Conservation (phyloP, 208 protist genomes). For the Leishmania aethiopica region DNA sequence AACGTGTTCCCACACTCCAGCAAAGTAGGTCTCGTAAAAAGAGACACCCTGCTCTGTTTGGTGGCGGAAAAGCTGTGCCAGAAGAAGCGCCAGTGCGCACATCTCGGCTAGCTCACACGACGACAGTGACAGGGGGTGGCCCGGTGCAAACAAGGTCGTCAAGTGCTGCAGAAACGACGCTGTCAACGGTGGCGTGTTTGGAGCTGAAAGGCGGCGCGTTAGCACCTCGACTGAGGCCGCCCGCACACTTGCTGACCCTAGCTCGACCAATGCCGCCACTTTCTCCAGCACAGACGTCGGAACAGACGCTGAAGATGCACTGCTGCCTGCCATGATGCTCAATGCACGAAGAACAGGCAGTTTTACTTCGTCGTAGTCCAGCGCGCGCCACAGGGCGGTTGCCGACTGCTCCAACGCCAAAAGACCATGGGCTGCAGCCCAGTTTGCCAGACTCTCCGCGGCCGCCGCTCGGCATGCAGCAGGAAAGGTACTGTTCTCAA, state of each 20-base stretch:
- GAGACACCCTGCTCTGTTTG: not conserved
- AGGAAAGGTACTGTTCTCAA: constrained; percentile 11
- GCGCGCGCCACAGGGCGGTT: constrained; percentile 15
- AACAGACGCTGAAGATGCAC: constrained; percentile 10
- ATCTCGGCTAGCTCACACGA: constrained; percentile 30
- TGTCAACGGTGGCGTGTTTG: not conserved
- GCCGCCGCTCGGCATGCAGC: constrained; percentile 24
- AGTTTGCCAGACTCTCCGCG: constrained; percentile 24
- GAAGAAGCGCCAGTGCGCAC: constrained; percentile 13
- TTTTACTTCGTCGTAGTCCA: constrained; percentile 14
- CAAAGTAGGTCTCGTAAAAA: constrained; percentile 16
- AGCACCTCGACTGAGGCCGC: constrained; percentile 25
- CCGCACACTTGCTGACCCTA: constrained; percentile 17
- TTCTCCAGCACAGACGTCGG: constrained; percentile 29
- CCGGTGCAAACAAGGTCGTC: constrained; percentile 19
- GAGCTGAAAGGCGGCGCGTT: constrained; percentile 13
- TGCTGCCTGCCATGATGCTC: constrained; percentile 21
- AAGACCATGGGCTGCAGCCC: constrained; percentile 23
- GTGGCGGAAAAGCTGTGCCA: constrained; percentile 15
- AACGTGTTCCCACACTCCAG: constrained; percentile 23
- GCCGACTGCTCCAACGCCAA: constrained; percentile 1
- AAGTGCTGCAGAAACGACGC: constrained; percentile 13
- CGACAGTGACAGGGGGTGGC: constrained; percentile 23
- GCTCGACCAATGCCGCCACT: constrained; percentile 27
- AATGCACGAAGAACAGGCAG: constrained; percentile 22